phyloP scores from a whole-genome alignment of 73 alveolate genomes.

The Symbiodinium pilosum region DNA sequence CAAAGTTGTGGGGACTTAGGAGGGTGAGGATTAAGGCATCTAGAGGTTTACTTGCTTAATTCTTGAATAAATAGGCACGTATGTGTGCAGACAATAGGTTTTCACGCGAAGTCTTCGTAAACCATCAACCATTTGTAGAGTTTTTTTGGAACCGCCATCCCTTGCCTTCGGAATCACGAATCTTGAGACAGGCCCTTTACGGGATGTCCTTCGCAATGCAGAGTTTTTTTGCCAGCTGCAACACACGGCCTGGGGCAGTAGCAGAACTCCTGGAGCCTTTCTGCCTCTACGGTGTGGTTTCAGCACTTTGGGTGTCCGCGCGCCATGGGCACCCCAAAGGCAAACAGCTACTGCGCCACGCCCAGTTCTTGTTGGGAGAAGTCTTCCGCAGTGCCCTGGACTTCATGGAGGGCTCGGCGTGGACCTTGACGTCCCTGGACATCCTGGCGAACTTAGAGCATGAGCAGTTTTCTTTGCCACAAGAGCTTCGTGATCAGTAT shows the following conservation, averaged over 20 bases:
- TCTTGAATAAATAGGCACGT: no score
- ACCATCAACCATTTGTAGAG: not conserved
- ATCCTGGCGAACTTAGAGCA: constrained; percentile 29
- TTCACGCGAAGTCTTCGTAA: no score
- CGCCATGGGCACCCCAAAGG: constrained; percentile 73
- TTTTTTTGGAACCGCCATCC: not conserved
- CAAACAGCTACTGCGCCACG: constrained; percentile 26
- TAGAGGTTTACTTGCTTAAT: no score
- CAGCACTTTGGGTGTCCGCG: constrained; percentile 77
- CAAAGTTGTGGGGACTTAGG: no score
- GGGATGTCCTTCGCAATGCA: constrained; percentile 65
- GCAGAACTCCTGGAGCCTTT: not conserved
- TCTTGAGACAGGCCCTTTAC: constrained; percentile 1
- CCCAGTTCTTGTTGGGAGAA: constrained; percentile 12
- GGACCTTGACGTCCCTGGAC: constrained; percentile 34
- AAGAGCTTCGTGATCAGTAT: not conserved
- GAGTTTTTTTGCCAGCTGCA: constrained; percentile 35
- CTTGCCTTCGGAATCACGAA: not conserved
- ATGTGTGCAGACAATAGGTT: no score
- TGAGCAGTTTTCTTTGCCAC: not conserved
- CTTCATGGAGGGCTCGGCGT: constrained; percentile 63
- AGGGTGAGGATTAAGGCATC: no score
- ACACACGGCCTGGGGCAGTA: constrained; percentile 2
- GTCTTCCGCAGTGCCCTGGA: constrained; percentile 26
- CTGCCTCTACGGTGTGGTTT: constrained; percentile 52